These are phyloP conservation scores for Hymenoscyphus fructigenus DNA, from an alignment of 2,329 filamentous ascomycete genomes.

Conservation along the genomic window DNA sequence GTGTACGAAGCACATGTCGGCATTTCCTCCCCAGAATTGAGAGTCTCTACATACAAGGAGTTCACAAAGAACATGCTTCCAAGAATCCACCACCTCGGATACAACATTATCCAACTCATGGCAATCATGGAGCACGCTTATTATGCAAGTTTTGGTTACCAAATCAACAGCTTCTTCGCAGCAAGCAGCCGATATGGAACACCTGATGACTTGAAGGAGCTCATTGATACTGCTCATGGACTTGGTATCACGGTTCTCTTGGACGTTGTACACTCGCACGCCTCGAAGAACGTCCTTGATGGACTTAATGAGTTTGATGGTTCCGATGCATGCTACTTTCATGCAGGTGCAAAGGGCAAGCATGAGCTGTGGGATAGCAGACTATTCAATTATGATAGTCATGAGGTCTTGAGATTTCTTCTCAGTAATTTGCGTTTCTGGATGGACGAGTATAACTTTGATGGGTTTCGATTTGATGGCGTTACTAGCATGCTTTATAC, in stretches of 20 bases:
- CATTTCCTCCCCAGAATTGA: slow-evolving; percentile 87
- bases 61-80: slow-evolving; percentile 92
- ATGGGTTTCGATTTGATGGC: slow-evolving; percentile 96
- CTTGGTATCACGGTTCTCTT: slow-evolving; percentile 88
- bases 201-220: slow-evolving; percentile 92
- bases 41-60: slow-evolving; percentile 93
- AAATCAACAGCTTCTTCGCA: slow-evolving; percentile 98
- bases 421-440: slow-evolving; percentile 95
- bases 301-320: slow-evolving; percentile 96
- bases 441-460: slow-evolving; percentile 98
- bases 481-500: slow-evolving; percentile 97
- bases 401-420: slow-evolving; percentile 94
- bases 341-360: slow-evolving; percentile 76
- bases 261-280: slow-evolving; percentile 96
- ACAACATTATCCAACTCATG: slow-evolving; percentile 98
- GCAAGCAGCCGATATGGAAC: slow-evolving; percentile 92
- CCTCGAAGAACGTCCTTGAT: slow-evolving; percentile 94
- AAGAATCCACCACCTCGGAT: slow-evolving; percentile 84
- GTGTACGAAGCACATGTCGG: slow-evolving; percentile 99
- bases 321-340: slow-evolving; percentile 94
- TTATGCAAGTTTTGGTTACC: slow-evolving; percentile 98
- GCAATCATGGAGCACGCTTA: slow-evolving; percentile 99
- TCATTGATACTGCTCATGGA: slow-evolving; percentile 91
- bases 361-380: slow-evolving; percentile 97
- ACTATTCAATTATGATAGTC: slow-evolving; percentile 93